Evolutionary conservation across 441 rosid species (phyloP), one percentile per base, ranked within the genome.

Genomic region (Kokia cookei): DNA sequence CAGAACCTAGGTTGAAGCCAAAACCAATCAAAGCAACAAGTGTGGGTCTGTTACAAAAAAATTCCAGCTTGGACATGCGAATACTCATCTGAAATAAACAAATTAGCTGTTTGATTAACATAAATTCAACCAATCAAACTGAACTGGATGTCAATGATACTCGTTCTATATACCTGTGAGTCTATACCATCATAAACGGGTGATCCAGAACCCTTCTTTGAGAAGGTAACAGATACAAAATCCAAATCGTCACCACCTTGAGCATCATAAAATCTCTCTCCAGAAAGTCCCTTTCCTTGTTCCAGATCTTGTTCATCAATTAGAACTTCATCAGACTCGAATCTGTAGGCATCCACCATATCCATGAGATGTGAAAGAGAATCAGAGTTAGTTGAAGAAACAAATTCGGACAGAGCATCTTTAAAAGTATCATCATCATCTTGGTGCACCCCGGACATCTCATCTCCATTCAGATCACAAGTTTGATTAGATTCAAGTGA

Each of bases 41-140:
- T 73, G 99, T 91, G 61, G 96, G 98, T 78, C 99, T 88, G 91
- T 88, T 93, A 88, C 92, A 96, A 82, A 90, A 96, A 86, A 96
- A 91, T 78, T 92, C 97, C 79, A 96, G 86, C 80, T 88, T 91
- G 84, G 98, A 94, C 99, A 96, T 91, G 83, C 94, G 87, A 81
- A 96, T 84, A 60, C 93, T 87, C 98, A 96, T 94, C 99, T 94
- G 97, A 75, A 79, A 83, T 84, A 45, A 70, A 85, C 32, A 19
- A 40, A 68, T 88, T 80, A 84, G 82, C 63, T 72, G 37, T 70
- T 71, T 55, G 78, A 65, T 73, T 5, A 47, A 69, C 51, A 11
- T 12, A 72, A 71, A 61, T 59, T 50, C 43, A 64, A 64, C 26
- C 26, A 59, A 5, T 32, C 35, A 66, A 42, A 76, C 62, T 43